Evolutionary conservation across 768 basidiomycete genomes (phyloP).

Genomic region (Mycena olivaceomarginata): DNA sequence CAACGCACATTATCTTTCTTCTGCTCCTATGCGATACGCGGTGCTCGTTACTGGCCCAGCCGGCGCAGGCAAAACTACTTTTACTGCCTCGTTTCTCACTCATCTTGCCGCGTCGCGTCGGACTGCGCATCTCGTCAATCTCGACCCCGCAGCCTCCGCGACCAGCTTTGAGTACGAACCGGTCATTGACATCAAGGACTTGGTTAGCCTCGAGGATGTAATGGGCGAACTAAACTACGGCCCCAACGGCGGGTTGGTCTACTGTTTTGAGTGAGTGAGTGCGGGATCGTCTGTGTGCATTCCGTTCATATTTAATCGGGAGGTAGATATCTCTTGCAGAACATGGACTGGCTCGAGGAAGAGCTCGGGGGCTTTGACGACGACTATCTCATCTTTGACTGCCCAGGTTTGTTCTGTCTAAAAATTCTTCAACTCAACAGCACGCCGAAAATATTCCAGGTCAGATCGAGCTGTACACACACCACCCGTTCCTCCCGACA

Average conservation of each 20-base stretch:
- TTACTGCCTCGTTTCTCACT: constrained; percentile 90
- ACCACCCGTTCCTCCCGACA: constrained; percentile 96
- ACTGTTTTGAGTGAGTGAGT: constrained; percentile 99
- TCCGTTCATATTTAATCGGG: constrained; percentile 12
- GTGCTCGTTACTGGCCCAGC: constrained; percentile 96
- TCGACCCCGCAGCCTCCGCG: constrained; percentile 94
- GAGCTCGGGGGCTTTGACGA: constrained; percentile 96
- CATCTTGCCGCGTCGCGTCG: constrained; percentile 91
- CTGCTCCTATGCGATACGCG: constrained; percentile 87
- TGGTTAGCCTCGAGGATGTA: constrained; percentile 95
- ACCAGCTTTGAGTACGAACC: constrained; percentile 95
- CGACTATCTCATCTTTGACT: constrained; percentile 96
- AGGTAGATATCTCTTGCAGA: constrained; percentile 92
- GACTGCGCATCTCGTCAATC: constrained; percentile 94
- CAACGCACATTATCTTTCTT: constrained; percentile 4
- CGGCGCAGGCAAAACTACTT: constrained; percentile 98
- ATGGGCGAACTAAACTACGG: constrained; percentile 97
- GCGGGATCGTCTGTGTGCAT: constrained; percentile 34
- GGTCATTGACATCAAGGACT: constrained; percentile 93
- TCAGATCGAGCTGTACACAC: constrained; percentile 99
- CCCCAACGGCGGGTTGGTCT: constrained; percentile 97
- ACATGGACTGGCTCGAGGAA: constrained; percentile 99
- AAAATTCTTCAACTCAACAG: not conserved
- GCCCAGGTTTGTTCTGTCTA: constrained; percentile 76
- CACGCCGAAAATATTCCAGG: constrained; percentile 66